Conservation (phyloP, 2,329 filamentous ascomycete genomes). For the Diaporthe batatas region DNA sequence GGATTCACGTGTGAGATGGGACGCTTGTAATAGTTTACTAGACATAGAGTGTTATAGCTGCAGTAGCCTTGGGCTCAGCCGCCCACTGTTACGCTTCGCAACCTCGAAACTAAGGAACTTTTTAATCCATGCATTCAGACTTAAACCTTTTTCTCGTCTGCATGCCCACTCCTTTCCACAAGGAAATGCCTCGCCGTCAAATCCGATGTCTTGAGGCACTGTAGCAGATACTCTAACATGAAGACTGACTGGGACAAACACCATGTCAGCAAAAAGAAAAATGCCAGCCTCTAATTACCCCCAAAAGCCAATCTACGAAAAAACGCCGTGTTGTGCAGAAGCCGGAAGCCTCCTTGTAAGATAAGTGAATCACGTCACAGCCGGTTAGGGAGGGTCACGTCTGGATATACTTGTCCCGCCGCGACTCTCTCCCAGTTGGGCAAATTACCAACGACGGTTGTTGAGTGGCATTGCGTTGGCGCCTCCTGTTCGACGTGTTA, state of each 20-base stretch:
- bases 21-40: conserved; percentile 12
- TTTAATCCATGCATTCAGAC: conserved; percentile 32
- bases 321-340: conserved; percentile 42
- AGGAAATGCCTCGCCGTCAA: conserved; percentile 21
- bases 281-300: conserved; percentile 42
- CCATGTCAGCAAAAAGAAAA: conserved; percentile 38
- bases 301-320: conserved; percentile 41
- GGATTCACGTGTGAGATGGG: neutral
- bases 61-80: neutral
- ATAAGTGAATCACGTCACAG: conserved; percentile 26
- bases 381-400: conserved; percentile 4
- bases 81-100: conserved; percentile 11
- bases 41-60: conserved; percentile 17
- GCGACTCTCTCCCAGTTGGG: neutral
- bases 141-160: neutral
- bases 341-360: conserved; percentile 33
- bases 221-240: conserved; percentile 34
- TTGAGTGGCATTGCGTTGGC: conserved; percentile 65
- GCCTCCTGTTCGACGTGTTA: conserved; percentile 48
- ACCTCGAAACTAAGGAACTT: conserved; percentile 33
- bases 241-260: conserved; percentile 36
- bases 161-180: neutral
- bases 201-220: conserved; percentile 20
- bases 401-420: neutral
- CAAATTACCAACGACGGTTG: conserved; percentile 64